Percentiles rank a stretch among this genome's conserved stretches.
These are phyloP conservation scores for Aspergillus mulundensis DNA, from an alignment of 495 filamentous ascomycete species.

Conservation along the genomic window DNA sequence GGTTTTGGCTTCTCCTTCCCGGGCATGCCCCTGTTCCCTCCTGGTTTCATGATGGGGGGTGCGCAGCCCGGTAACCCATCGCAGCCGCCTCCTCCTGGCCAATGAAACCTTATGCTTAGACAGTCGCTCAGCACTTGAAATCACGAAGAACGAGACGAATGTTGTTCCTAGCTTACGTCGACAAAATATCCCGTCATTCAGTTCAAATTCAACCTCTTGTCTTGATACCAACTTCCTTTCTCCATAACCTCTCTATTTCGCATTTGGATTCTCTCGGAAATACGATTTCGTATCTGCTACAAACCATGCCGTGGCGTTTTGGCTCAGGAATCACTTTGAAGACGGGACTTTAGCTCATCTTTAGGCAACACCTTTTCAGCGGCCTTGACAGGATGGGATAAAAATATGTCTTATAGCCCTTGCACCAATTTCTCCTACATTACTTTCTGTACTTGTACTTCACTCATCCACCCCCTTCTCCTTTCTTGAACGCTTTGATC, in stretches of 20 bases:
- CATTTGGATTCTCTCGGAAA: conserved; percentile 2
- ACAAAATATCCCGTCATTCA: conserved; percentile 13
- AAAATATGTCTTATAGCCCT: neutral
- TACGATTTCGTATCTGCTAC: conserved; percentile 3
- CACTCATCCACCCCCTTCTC: neutral
- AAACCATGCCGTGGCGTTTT: neutral
- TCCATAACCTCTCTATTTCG: neutral
- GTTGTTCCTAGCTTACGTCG: conserved; percentile 20
- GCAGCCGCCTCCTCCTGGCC: conserved; percentile 49
- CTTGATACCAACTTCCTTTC: conserved; percentile 16
- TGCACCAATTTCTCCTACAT: neutral
- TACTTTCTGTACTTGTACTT: neutral
- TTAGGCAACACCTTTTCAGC: neutral
- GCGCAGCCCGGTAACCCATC: conserved; percentile 25
- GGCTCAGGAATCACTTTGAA: neutral
- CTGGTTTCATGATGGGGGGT: conserved; percentile 57
- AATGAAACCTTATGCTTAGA: too few species aligned
- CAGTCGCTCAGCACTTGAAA: too few species aligned
- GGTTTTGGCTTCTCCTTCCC: conserved; percentile 63
- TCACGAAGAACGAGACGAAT: too few species aligned
- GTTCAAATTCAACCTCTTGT: conserved; percentile 13
- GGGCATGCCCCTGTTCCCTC: conserved; percentile 67
- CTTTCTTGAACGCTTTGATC: neutral
- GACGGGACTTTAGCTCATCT: neutral
- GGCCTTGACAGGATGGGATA: neutral